Percentiles rank a stretch among this genome's conserved stretches.
Evolutionary conservation across 2,329 filamentous ascomycete species (phyloP).

Genomic region (Corinectria fuckeliana): DNA sequence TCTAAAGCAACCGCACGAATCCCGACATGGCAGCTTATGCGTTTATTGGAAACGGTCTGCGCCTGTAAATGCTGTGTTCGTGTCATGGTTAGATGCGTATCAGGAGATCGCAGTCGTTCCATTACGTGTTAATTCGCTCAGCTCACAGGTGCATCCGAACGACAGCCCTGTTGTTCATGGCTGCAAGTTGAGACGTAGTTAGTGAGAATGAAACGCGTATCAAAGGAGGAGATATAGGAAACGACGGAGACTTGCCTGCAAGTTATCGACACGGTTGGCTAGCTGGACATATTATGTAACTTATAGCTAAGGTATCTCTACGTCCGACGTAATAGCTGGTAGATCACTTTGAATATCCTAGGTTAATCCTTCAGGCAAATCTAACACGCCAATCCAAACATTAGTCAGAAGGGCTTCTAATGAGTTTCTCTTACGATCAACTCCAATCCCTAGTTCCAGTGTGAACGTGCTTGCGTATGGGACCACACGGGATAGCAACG

Average conservation of each 20-base stretch:
- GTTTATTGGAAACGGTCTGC: background rate
- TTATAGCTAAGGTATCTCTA: background rate
- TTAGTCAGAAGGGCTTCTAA: too few species aligned
- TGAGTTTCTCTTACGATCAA: too few species aligned
- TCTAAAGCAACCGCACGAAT: slow-evolving; percentile 8
- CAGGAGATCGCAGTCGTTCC: background rate
- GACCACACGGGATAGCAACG: background rate
- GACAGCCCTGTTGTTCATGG: too few species aligned
- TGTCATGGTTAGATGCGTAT: background rate
- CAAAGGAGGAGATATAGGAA: background rate
- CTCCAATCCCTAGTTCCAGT: too few species aligned
- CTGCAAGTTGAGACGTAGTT: too few species aligned
- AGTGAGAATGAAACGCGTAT: background rate
- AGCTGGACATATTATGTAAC: background rate
- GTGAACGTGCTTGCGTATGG: too few species aligned
- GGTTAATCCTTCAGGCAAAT: too few species aligned
- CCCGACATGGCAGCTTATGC: background rate
- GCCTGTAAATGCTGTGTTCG: background rate
- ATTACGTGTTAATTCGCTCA: background rate
- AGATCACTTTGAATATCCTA: background rate
- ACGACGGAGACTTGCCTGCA: background rate
- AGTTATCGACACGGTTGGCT: background rate
- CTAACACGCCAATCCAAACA: too few species aligned
- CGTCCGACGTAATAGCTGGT: background rate
- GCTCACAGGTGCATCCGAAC: too few species aligned